These are phyloP conservation scores for Leishmania arabica DNA, from an alignment of 208 protist species.

Conservation along the genomic window DNA sequence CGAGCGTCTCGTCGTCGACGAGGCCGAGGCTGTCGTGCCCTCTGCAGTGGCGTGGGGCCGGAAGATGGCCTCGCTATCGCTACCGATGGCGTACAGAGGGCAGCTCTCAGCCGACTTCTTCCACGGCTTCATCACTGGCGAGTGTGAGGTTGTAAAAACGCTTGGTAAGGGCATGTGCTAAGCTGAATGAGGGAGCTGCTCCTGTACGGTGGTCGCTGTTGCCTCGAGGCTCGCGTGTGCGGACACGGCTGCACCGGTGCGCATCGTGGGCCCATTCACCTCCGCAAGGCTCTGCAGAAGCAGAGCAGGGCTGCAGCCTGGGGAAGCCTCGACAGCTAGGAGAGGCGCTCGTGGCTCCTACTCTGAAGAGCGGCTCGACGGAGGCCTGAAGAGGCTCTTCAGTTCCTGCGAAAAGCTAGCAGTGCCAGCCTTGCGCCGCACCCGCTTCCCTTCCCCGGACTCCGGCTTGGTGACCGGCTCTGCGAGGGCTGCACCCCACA, in stretches of 20 bases:
- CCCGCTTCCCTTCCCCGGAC: no score
- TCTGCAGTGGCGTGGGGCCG: neutral
- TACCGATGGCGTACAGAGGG: conserved; percentile 10
- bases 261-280: neutral
- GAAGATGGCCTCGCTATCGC: neutral
- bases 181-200: conserved; percentile 10
- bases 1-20: neutral
- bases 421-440: no score
- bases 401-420: conserved; percentile 12
- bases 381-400: neutral
- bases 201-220: conserved; percentile 3
- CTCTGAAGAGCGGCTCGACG: neutral
- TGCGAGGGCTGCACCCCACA: no score
- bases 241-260: neutral
- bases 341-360: no score
- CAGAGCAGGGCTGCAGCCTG: conserved; percentile 5
- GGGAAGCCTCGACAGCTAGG: neutral
- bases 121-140: neutral
- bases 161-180: neutral
- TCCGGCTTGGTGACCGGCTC: no score
- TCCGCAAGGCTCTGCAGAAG: neutral
- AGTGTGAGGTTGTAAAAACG: neutral
- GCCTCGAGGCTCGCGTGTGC: conserved; percentile 8
- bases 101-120: neutral
- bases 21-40: neutral